phyloP scores from a whole-genome alignment of 768 basidiomycete species.

The Boletus bicolor region DNA sequence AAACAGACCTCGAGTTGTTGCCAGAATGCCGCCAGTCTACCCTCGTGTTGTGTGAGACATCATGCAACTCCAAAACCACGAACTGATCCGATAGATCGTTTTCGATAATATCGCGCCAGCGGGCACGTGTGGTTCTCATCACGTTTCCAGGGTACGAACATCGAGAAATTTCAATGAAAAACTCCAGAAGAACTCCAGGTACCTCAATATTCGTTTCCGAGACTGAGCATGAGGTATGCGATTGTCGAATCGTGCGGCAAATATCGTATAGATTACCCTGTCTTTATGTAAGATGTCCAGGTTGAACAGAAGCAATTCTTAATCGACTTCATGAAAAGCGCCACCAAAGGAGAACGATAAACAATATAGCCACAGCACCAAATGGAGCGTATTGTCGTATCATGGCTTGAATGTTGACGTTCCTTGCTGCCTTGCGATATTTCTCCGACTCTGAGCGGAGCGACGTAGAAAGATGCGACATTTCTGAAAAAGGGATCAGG shows the following conservation, averaged over 20 bases:
- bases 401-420: slow-evolving; percentile 93
- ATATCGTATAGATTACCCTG: slow-evolving; percentile 29
- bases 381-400: slow-evolving; percentile 94
- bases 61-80: not conserved
- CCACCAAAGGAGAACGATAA: slow-evolving; percentile 79
- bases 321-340: slow-evolving; percentile 53
- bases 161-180: not conserved
- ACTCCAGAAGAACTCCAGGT: not conserved
- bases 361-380: slow-evolving; percentile 73
- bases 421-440: slow-evolving; percentile 92
- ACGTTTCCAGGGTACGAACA: not conserved
- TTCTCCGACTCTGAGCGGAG: slow-evolving; percentile 95
- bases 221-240: not conserved
- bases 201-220: not conserved
- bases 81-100: not conserved
- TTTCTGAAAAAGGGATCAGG: slow-evolving; percentile 49
- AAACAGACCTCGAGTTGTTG: not conserved
- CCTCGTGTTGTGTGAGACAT: not conserved
- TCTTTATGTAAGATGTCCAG: slow-evolving; percentile 23
- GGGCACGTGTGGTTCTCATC: not conserved
- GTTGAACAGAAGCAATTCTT: slow-evolving; percentile 10
- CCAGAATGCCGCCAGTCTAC: not conserved
- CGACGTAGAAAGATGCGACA: slow-evolving; percentile 95
- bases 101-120: not conserved
- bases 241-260: not conserved